Evolutionary conservation across 176 grass and related monocot species (phyloP), one percentile per base, ranked within the genome.

Genomic region (Tillandsia leiboldiana): DNA sequence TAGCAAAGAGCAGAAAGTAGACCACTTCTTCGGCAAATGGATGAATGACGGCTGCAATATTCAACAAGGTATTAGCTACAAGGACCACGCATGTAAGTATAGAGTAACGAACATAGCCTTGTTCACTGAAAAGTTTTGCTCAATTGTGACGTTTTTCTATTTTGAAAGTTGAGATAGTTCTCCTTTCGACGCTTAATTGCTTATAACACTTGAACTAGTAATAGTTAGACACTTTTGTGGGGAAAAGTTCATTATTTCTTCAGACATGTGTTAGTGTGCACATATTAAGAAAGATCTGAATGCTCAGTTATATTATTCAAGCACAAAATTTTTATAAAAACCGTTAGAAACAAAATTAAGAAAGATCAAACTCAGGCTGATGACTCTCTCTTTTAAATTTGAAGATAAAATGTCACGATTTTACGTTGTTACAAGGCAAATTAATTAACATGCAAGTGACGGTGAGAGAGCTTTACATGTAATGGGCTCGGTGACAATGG

Each of bases 401-500:
- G 24, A 3, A 1, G 9, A 47, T 49, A 20, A 64, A 51, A 26
- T 15, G 28, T 24, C 29, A 64, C 11, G 1, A 9, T 53, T 52
- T 51, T 29, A 24, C 24, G 33, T 42, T 42, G 33, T 42, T 42
- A 7, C 7, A 42, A 42, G 33, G 33, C 33, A 42, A 6, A 42
- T 42, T 42, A 6, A 42, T 42, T 42, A 42, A 42, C 33, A 42
- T 42, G 33, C 0, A 8, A 42, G 33, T 7, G 4, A 7, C 5
- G 33, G 33, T 42, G 33, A 42, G 33, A 42, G 33, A 42, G 33
- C 3, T 42, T 91, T 79, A 97, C 89, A 92, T 15, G 89, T 92
- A 33, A 97, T 92, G 11, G 89, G 93, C 68, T 97, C 93, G 1
- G 93, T 97, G 79, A 83, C 93, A 59, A 97, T 90, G 76, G 89